These are phyloP conservation scores for Malassezia sympodialis DNA, from an alignment of 1,284 basidiomycete species.

Conservation along the genomic window DNA sequence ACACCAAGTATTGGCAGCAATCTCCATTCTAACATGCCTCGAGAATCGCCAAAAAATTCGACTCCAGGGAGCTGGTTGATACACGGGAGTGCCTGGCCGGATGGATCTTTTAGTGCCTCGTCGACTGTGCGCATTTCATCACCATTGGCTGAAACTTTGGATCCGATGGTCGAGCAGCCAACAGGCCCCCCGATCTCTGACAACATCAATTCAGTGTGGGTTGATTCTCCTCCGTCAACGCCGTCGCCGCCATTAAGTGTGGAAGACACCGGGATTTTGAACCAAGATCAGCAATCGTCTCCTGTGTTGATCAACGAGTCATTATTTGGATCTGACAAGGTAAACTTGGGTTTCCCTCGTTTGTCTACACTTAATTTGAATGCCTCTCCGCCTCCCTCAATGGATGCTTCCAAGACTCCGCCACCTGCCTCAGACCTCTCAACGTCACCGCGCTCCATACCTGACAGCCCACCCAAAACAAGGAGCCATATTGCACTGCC, in stretches of 20 bases:
- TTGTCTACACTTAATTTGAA: slow-evolving; percentile 5
- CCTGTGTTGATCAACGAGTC: background rate
- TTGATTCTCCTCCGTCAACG: background rate
- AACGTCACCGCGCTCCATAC: background rate
- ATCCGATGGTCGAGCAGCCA: background rate
- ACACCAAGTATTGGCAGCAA: background rate
- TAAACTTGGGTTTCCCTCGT: slow-evolving; percentile 13
- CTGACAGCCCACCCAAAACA: slow-evolving; percentile 43
- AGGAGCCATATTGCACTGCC: slow-evolving; percentile 47
- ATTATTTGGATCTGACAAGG: background rate
- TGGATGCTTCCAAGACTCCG: background rate
- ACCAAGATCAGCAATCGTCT: background rate
- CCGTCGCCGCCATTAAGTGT: background rate
- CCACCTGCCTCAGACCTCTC: background rate
- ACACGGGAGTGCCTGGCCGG: slow-evolving; percentile 8
- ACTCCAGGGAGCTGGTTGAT: background rate
- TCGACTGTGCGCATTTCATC: slow-evolving; percentile 11
- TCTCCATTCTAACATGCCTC: background rate
- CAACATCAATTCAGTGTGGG: slow-evolving; percentile 13
- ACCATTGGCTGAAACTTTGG: slow-evolving; percentile 3
- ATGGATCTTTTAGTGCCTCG: slow-evolving; percentile 13
- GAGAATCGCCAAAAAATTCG: background rate
- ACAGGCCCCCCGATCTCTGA: background rate
- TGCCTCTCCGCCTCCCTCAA: background rate
- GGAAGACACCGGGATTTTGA: background rate